Percentiles rank a stretch among this genome's conserved stretches.
Evolutionary conservation across 164 flowering plant species (phyloP).

Genomic region (Piper longum): DNA sequence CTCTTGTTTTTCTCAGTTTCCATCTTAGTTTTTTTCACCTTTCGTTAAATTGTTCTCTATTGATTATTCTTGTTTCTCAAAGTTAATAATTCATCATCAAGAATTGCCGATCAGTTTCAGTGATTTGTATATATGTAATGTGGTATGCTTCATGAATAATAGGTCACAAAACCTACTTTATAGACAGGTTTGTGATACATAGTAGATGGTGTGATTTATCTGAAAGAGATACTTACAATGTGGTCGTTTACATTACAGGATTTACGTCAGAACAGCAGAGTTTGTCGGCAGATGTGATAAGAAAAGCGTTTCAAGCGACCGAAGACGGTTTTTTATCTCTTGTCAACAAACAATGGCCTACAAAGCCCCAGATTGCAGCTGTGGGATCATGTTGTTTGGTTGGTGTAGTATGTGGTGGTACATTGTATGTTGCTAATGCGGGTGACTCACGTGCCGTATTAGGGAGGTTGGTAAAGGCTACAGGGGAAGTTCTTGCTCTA

Average conservation of each 20-base stretch:
- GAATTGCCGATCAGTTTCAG: no score
- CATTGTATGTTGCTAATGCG: conserved; percentile 58
- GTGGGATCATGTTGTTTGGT: conserved; percentile 79
- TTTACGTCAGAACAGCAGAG: conserved; percentile 51
- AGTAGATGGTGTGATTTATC: not conserved
- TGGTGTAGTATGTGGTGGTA: conserved; percentile 52
- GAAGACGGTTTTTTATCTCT: conserved; percentile 68
- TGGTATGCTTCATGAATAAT: no score
- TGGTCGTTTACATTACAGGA: conserved; percentile 23
- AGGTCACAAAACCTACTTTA: no score
- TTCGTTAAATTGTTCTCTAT: no score
- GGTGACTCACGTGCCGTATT: conserved; percentile 85
- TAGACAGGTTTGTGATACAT: no score
- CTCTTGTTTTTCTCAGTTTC: no score
- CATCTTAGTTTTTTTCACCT: no score
- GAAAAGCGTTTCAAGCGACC: conserved; percentile 74
- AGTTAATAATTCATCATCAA: no score
- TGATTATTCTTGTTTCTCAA: no score
- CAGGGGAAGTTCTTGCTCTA: conserved; percentile 49
- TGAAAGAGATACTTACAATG: not conserved
- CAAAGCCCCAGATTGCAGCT: conserved; percentile 75
- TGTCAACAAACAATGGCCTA: conserved; percentile 59
- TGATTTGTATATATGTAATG: no score
- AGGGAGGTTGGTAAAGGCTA: conserved; percentile 55
- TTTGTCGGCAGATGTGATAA: conserved; percentile 57